Percentiles rank a stretch among this genome's conserved stretches.
phyloP scores from a whole-genome alignment of 108 stramenopile genomes.

The Schizochytrium sp. region DNA sequence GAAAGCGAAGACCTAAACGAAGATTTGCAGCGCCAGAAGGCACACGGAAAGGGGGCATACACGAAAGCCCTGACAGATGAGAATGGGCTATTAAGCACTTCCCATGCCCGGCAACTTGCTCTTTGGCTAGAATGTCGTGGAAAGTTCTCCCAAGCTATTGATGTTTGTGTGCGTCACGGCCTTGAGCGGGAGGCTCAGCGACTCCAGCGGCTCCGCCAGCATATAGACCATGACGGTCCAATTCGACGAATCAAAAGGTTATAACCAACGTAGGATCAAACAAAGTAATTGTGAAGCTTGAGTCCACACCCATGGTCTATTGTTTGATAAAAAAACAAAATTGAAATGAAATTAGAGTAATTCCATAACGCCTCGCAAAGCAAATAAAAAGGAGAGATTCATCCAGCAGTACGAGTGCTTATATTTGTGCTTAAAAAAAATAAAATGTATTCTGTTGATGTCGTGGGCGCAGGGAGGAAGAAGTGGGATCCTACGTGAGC shows the following conservation, averaged over 20 bases:
- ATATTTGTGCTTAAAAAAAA: too few relatives aligned
- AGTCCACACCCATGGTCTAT: too few relatives aligned
- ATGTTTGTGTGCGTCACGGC: background rate
- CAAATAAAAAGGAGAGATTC: too few relatives aligned
- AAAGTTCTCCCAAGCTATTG: conserved; percentile 11
- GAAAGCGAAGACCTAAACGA: conserved; percentile 2
- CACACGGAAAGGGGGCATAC: background rate
- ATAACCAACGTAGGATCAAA: background rate
- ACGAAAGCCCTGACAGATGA: background rate
- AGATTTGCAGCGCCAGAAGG: background rate
- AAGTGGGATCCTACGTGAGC: too few relatives aligned
- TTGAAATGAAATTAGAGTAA: too few relatives aligned
- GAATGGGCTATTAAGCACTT: background rate
- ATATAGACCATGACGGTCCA: background rate
- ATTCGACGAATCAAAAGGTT: background rate
- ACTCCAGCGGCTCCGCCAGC: background rate
- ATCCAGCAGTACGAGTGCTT: too few relatives aligned
- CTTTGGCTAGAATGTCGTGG: conserved; percentile 57
- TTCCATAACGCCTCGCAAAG: too few relatives aligned
- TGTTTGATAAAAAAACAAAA: too few relatives aligned
- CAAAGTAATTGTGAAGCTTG: too few relatives aligned
- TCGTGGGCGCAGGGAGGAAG: too few relatives aligned
- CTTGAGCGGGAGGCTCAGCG: background rate
- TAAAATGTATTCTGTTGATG: too few relatives aligned
- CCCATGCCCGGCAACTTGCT: background rate